These are phyloP conservation scores for Scenedesmus sp. DNA, from an alignment of 163 green algal species.

Conservation along the genomic window DNA sequence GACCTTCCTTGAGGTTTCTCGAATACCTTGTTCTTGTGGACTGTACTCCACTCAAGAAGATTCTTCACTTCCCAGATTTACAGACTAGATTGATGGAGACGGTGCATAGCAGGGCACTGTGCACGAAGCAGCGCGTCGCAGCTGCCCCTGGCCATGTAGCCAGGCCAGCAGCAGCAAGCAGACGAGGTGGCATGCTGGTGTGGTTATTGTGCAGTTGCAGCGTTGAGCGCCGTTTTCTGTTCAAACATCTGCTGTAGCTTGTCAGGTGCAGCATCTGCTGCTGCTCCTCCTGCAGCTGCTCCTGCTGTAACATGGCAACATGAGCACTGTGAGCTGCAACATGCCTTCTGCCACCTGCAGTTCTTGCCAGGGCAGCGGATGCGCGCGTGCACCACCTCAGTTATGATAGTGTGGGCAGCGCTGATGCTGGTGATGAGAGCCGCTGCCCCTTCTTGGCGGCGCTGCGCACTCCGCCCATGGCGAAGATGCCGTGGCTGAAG, in stretches of 20 bases:
- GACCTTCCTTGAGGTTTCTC: too few relatives aligned
- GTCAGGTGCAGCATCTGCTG: background rate
- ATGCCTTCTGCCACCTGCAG: background rate
- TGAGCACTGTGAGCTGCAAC: too few relatives aligned
- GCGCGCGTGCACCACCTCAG: background rate
- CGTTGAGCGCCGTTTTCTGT: background rate
- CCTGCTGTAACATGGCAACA: too few relatives aligned
- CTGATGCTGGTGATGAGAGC: background rate
- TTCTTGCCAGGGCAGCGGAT: constrained; percentile 16
- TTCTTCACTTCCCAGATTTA: background rate
- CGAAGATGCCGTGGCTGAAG: constrained; percentile 14
- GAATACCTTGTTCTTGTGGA: background rate
- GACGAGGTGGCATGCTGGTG: background rate
- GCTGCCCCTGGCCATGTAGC: background rate
- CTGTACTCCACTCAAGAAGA: background rate
- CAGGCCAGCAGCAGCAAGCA: background rate
- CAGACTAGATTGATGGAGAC: background rate
- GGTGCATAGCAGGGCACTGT: background rate
- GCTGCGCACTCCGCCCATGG: constrained; percentile 8
- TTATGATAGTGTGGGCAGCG: background rate
- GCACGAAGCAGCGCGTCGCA: background rate
- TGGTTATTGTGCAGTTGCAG: background rate
- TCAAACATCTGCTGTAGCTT: background rate
- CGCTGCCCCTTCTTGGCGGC: constrained; percentile 28
- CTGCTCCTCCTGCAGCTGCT: background rate